Base-by-base conservation (phyloP, 1,139 yeast genomes). In the Saccharomyces hybrid region DNA sequence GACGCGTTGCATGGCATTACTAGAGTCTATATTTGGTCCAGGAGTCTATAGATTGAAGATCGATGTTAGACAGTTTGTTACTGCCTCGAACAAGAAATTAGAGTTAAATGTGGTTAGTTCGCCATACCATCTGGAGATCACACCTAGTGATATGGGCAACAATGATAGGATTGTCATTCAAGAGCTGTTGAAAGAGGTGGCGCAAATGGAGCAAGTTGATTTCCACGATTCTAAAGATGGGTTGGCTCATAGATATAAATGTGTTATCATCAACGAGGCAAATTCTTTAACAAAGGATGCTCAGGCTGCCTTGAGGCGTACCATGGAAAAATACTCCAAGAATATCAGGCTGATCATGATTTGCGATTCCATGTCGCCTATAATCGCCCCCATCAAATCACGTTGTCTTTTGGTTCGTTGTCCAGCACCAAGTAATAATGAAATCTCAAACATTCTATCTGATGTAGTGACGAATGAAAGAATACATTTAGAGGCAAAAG, bases 251-350 rank as follows among this genome's bases (percentile, higher is more conserved):
- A 76, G 91, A 57, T 93, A 90, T 73, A 93, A 91, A 69, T 88
- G 91, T 47, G 98, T 93, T 20, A 81, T 93, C 13, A 90, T 93
- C 56, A 93, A 93, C 67, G 98, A 93, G 69, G 98, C 99, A 0
- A 97, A 93, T 61, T 79, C 96, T n/a, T 88, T 93, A 91, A 93
- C 99, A 0, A 91, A 97, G 0, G 97, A 96, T 50, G 99, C 99
- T 0, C 99, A 93, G 70, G 96, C 91, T 67, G 99, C 99, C 0
- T 75, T 93, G 63, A 80, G 99, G 72, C 81, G 99, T 68, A 93
- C 99, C 0, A 95, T 93, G 98, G 99, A 93, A 68, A 93, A 93
- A 67, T 93, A 91, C 71, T 88, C 97, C 3, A 79, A 86, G 25
- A 91, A 89, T 66, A 82, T 93, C 62, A 80, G 99, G 59, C 74